Evolutionary conservation across 257 asterid species (phyloP).

Genomic region (Nicotiana tabacum): DNA sequence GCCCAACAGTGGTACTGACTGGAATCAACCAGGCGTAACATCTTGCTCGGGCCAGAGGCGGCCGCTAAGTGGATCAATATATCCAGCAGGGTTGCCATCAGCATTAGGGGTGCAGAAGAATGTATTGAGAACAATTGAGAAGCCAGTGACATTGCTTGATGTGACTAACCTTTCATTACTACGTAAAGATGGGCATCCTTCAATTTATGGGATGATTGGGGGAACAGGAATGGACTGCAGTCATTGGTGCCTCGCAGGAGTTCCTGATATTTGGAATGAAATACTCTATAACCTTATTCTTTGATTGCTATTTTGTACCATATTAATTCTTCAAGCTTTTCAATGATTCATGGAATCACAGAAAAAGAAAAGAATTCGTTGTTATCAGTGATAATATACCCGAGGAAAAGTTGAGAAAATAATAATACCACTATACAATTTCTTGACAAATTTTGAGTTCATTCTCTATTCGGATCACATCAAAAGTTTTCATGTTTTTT

Average conservation of each 20-base stretch:
- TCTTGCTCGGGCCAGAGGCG: conserved; percentile 43
- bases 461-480: neutral
- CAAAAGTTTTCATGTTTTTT: neutral
- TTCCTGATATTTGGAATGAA: conserved; percentile 86
- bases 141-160: conserved; percentile 51
- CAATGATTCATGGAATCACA: neutral
- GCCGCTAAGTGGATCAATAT: conserved; percentile 51
- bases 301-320: neutral
- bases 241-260: conserved; percentile 93
- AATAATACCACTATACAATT: neutral
- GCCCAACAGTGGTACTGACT: conserved; percentile 49
- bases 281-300: conserved; percentile 57
- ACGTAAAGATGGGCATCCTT: conserved; percentile 91
- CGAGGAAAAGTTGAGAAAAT: too few relatives aligned
- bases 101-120: conserved; percentile 51
- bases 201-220: conserved; percentile 55
- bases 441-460: neutral
- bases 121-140: conserved; percentile 46
- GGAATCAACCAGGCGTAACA: conserved; percentile 59
- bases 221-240: conserved; percentile 60
- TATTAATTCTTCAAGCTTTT: neutral
- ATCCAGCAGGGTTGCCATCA: conserved; percentile 67
- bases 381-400: neutral
- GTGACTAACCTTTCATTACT: conserved; percentile 64
- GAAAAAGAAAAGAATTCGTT: neutral